Conservation (phyloP, 176 grass and related monocot genomes). For the Carex parvula region DNA sequence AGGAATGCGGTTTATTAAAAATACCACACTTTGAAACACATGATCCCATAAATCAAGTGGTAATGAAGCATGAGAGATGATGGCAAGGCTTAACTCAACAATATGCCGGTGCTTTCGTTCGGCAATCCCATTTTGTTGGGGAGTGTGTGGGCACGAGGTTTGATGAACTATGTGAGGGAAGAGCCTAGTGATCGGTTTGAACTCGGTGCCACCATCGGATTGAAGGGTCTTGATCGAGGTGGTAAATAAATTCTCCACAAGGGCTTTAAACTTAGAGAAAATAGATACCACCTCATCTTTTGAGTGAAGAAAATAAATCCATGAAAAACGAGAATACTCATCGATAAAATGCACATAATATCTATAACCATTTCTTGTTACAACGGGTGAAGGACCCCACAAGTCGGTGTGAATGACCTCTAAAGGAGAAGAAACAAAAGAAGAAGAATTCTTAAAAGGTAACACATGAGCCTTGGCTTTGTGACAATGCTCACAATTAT, state of each 20-base stretch:
- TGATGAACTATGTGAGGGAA: neutral
- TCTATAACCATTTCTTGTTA: neutral
- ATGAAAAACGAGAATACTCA: neutral
- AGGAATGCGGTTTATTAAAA: neutral
- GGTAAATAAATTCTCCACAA: neutral
- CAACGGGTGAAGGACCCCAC: neutral
- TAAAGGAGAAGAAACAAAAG: neutral
- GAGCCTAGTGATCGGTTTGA: neutral
- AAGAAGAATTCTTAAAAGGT: neutral
- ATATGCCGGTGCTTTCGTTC: neutral
- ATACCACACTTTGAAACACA: neutral
- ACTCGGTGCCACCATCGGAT: neutral
- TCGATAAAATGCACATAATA: neutral
- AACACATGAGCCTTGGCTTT: neutral
- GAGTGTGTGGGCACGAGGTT: neutral
- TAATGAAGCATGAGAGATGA: neutral
- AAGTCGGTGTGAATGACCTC: neutral
- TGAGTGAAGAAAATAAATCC: neutral
- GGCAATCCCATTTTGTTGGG: neutral
- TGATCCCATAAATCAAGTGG: neutral
- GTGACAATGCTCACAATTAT: no score
- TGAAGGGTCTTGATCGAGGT: neutral
- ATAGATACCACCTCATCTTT: neutral
- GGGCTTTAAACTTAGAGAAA: neutral
- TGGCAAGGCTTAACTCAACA: neutral